Evolutionary conservation across 345 rosid species (phyloP).

Genomic region (Gossypium sturtianum): DNA sequence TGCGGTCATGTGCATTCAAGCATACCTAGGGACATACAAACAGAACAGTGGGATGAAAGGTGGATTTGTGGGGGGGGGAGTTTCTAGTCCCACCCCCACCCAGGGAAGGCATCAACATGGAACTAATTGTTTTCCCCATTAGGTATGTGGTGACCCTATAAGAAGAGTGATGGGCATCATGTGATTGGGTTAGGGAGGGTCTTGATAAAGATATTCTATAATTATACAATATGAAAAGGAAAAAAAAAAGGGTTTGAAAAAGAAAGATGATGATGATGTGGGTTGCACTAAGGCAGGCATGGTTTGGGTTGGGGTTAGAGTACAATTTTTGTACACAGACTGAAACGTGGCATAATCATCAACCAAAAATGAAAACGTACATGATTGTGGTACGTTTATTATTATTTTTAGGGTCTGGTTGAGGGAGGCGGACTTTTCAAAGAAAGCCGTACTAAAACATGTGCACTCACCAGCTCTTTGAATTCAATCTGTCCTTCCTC

Average conservation of each 20-base stretch:
- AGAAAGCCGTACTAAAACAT: constrained; percentile 4
- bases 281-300: neutral
- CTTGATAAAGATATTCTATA: neutral
- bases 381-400: neutral
- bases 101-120: neutral
- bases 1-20: too few species aligned
- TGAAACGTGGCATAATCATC: neutral
- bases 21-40: too few species aligned
- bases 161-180: neutral
- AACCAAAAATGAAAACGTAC: constrained; percentile 7
- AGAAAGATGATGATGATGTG: neutral
- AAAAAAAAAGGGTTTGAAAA: neutral
- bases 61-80: neutral
- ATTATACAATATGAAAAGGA: neutral
- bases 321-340: neutral
- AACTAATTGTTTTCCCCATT: neutral
- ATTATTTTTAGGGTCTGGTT: neutral
- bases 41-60: neutral
- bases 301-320: neutral
- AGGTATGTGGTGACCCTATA: neutral
- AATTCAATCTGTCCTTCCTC: constrained; percentile 19
- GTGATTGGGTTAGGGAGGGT: neutral
- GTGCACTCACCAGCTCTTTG: neutral
- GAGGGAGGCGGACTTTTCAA: neutral
- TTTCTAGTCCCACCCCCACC: neutral